These are phyloP conservation scores for Neophaeococcomyces mojaviensis DNA, from an alignment of 2,329 filamentous ascomycete genomes.

Conservation along the genomic window DNA sequence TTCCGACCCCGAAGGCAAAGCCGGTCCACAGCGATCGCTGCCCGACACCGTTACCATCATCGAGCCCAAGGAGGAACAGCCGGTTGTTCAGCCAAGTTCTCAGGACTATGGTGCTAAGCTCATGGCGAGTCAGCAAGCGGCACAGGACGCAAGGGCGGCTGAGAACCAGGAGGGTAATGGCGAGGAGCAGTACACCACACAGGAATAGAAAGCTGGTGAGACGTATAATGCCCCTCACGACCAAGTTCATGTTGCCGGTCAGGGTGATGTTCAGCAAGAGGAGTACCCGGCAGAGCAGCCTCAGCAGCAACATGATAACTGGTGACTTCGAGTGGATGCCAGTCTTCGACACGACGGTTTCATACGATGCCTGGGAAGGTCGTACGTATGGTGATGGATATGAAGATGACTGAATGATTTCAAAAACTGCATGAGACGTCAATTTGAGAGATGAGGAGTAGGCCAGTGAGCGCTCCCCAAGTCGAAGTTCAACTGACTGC, in stretches of 20 bases:
- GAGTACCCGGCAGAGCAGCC: no score
- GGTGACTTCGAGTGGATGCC: no score
- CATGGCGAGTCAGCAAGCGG: conserved; percentile 51
- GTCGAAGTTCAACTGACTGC: no score
- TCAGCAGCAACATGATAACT: no score
- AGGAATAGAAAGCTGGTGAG: conserved; percentile 35
- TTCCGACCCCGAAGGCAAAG: conserved; percentile 98
- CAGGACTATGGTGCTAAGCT: conserved; percentile 99
- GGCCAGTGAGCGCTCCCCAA: no score
- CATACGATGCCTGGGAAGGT: no score
- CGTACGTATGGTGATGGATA: no score
- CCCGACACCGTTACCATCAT: conserved; percentile 99
- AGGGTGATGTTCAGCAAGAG: neutral
- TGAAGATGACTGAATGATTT: no score
- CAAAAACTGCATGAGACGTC: no score
- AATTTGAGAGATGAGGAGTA: no score
- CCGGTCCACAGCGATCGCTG: conserved; percentile 91
- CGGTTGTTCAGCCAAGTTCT: conserved; percentile 87
- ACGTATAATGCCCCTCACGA: neutral
- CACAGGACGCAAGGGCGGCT: conserved; percentile 49
- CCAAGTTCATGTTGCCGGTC: neutral
- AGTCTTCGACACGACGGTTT: no score
- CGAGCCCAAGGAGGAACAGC: conserved; percentile 99
- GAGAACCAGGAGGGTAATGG: conserved; percentile 40
- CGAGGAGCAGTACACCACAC: conserved; percentile 32